Percentiles rank a stretch among this genome's conserved stretches.
These are phyloP conservation scores for Venturia asperata DNA, from an alignment of 2,329 filamentous ascomycete species.

Conservation along the genomic window DNA sequence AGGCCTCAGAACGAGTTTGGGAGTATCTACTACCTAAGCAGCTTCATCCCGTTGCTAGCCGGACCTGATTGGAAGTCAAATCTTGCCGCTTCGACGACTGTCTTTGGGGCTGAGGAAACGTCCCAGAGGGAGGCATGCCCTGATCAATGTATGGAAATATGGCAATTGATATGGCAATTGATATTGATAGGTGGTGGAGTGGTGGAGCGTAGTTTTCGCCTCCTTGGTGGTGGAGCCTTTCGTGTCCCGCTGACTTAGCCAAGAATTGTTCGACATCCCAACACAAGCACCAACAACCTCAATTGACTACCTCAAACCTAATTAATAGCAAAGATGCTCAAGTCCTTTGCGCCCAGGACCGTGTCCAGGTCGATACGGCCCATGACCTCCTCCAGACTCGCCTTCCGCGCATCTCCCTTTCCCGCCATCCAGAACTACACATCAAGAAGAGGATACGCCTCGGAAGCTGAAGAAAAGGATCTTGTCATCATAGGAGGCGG, in stretches of 20 bases:
- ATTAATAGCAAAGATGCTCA: conserved; percentile 10
- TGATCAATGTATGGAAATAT: background rate
- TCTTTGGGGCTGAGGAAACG: background rate
- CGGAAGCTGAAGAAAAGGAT: conserved; percentile 74
- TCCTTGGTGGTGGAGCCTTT: background rate
- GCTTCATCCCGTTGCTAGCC: background rate
- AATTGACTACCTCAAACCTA: conserved; percentile 3
- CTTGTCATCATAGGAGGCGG: conserved; percentile 96
- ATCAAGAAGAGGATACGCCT: conserved; percentile 14
- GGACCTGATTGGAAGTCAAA: background rate
- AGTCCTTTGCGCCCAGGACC: conserved; percentile 13
- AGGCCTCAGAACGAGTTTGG: background rate
- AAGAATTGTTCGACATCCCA: background rate
- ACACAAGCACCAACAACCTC: conserved; percentile 9
- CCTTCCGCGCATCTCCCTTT: conserved; percentile 17
- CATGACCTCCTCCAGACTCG: conserved; percentile 9
- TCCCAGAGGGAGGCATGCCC: background rate
- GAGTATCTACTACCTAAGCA: background rate
- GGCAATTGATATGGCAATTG: background rate
- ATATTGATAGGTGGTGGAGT: background rate
- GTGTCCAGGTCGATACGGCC: conserved; percentile 5
- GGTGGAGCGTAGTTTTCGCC: background rate
- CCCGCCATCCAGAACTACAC: conserved; percentile 12
- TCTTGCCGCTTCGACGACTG: background rate
- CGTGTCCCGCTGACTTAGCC: background rate